phyloP scores from a whole-genome alignment of 2,329 filamentous ascomycete species.

The Eurotiales sp. region DNA sequence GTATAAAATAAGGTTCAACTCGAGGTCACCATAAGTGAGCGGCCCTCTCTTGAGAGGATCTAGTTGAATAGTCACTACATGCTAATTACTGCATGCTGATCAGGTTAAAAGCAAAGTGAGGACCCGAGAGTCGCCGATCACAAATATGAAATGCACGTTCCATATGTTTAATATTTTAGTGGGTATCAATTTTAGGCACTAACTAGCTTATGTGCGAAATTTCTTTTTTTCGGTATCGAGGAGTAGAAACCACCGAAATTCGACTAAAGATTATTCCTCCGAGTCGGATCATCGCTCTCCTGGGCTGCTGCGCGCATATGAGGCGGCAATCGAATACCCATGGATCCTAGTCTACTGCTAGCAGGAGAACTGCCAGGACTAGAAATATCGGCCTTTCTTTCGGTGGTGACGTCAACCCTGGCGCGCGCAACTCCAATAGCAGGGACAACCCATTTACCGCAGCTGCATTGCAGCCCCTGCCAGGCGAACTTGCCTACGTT shows the following conservation, averaged over 20 bases:
- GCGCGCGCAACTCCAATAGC: conserved; percentile 82
- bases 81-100: no score
- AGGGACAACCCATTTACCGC: conserved; percentile 84
- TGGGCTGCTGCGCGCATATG: conserved; percentile 27
- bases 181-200: background rate
- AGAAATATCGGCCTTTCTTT: conserved; percentile 17
- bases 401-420: conserved; percentile 69
- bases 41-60: no score
- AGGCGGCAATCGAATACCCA: conserved; percentile 39
- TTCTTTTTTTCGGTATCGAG: background rate
- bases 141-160: background rate
- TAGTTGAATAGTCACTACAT: no score
- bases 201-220: background rate
- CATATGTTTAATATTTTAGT: background rate
- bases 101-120: no score
- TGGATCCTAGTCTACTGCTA: conserved; percentile 22
- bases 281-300: conserved; percentile 5
- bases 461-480: conserved; percentile 92
- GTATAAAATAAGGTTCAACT: no score
- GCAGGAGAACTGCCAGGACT: background rate
- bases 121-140: background rate
- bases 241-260: background rate
- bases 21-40: no score
- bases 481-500: conserved; percentile 92
- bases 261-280: conserved; percentile 17